Base-by-base conservation (phyloP, 805 yeast genomes). In the Metschnikowia bowlesiae region DNA sequence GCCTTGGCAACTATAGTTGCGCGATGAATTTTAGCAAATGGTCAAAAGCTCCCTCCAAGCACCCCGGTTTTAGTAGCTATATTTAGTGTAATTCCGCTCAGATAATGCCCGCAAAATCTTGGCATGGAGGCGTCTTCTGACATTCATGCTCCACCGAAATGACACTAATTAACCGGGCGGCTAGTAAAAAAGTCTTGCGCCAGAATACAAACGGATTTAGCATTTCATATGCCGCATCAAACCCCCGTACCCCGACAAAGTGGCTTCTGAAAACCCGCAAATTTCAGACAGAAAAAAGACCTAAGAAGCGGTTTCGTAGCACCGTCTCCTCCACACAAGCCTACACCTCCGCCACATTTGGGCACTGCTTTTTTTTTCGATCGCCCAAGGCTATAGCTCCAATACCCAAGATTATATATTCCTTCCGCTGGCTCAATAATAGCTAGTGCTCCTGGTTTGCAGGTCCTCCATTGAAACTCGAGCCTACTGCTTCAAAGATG, bases 401-500 rank as follows among this genome's bases (percentile, higher is more conserved):
- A 18, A 39, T 13, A 39, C n/a, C 18, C 42, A 28, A 5, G 14
- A 11, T 28, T n/a, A 3, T 28, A 9, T 11, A n/a, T 5, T 6
- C 14, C 16, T 16, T 30, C n/a, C 18, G 18, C 16, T 11, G 8
- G 36, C 26, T 37, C 38, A 42, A 33, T n/a, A 16, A 14, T 33
- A 14, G 31, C 38, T 26, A 26, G 13, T 34, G 43, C 26, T n/a
- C 45, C 18, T 18, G 8, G 10, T 28, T 18, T 30, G 8, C 38
- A 10, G 45, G 31, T 40, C 38, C 10, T 22, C 31, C 22, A 42
- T n/a, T 33, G 34, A 32, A 36, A 41, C 37, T 8, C 37, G 45
- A 29, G 37, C 31, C 29, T 41, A n/a, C 26, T 13, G 45, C 45
- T 42, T 42, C 7, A 14, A 44, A 38, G 30, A 68, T 70, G 71